These are phyloP conservation scores for Lactuca saligna DNA, from an alignment of 129 eudicot species.

Conservation along the genomic window DNA sequence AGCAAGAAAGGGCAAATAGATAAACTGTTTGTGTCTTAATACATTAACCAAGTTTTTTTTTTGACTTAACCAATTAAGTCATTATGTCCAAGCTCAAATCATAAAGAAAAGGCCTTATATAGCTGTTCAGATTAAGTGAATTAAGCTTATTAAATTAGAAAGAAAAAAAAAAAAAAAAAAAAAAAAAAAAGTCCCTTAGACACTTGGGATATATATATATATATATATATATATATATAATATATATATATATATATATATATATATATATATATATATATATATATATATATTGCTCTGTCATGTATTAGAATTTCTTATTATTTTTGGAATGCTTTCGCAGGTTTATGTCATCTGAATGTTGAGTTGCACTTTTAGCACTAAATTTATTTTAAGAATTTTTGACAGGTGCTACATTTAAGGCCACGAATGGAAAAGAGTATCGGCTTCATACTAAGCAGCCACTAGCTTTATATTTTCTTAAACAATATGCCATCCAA, in stretches of 20 bases:
- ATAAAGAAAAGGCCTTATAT: background rate
- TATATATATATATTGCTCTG: no score
- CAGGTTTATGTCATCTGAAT: background rate
- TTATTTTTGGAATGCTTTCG: background rate
- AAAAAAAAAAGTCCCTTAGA: no score
- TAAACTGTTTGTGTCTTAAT: background rate
- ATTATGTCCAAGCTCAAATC: background rate
- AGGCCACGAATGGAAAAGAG: slow-evolving; percentile 5
- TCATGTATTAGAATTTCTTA: no score
- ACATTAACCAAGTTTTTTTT: no score
- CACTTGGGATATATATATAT: no score
- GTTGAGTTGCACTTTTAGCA: background rate
- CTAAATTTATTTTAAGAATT: no score
- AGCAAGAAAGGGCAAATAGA: background rate
- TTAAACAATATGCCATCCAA: slow-evolving; percentile 23
- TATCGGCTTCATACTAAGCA: slow-evolving; percentile 4
- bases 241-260: no score
- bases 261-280: no score
- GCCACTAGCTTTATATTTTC: slow-evolving; percentile 14
- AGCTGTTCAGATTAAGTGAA: background rate
- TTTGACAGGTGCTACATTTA: background rate
- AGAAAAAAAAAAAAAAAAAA: no score
- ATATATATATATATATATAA: no score
- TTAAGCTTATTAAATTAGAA: background rate
- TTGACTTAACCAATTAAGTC: background rate